Evolutionary conservation across 1,139 yeast species (phyloP).

Genomic region (Pichia kudriavzevii): DNA sequence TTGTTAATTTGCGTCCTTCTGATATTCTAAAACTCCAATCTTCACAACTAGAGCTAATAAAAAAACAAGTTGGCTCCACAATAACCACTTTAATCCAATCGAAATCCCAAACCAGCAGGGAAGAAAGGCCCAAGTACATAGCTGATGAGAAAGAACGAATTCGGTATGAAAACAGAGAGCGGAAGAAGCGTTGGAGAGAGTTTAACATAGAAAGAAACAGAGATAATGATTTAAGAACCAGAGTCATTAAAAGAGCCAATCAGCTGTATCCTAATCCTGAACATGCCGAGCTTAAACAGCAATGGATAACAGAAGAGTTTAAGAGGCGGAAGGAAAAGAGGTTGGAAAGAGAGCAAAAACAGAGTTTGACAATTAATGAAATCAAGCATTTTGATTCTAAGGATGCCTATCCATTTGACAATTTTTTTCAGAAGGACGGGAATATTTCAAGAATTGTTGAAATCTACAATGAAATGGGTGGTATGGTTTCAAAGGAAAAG

Average conservation of each 20-base stretch:
- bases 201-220: conserved; percentile 74
- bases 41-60: conserved; percentile 14
- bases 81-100: conserved; percentile 16
- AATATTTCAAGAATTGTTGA: conserved; percentile 11
- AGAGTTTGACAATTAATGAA: conserved; percentile 20
- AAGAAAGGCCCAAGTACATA: conserved; percentile 5
- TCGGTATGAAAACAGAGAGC: conserved; percentile 66
- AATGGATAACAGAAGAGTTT: conserved; percentile 76
- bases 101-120: conserved; percentile 2
- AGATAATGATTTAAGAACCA: conserved; percentile 75
- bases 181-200: conserved; percentile 90
- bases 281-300: conserved; percentile 45
- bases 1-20: conserved; percentile 12
- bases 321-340: conserved; percentile 56
- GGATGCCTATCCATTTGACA: conserved; percentile 14
- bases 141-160: conserved; percentile 44
- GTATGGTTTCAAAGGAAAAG: conserved; percentile 12
- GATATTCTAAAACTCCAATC: conserved; percentile 15
- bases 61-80: conserved; percentile 14
- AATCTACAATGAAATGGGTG: conserved; percentile 20
- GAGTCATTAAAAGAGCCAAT: conserved; percentile 69
- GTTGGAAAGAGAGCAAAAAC: conserved; percentile 32
- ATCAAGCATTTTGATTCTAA: conserved; percentile 8
- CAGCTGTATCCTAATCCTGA: conserved; percentile 56
- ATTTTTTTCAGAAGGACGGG: conserved; percentile 12